phyloP scores from a whole-genome alignment of 768 basidiomycete genomes.

The Lactarius psammicola region DNA sequence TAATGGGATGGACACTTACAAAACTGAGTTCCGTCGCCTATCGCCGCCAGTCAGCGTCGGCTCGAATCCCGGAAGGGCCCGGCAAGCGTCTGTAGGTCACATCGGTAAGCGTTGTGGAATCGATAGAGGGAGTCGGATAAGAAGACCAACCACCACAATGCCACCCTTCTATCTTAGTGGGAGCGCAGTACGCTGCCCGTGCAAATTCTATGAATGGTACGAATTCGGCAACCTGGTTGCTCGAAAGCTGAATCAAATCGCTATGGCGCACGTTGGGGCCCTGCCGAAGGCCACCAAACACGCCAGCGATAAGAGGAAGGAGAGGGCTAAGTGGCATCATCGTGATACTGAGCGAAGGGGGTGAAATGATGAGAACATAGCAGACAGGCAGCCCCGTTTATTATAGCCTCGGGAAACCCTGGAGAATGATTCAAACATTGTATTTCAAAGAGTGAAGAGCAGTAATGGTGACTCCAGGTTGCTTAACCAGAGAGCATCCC shows the following conservation, averaged over 20 bases:
- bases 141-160: conserved; percentile 43
- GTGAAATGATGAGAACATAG: neutral
- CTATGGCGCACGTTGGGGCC: neutral
- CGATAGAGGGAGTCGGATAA: neutral
- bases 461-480: neutral
- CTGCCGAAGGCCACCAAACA: neutral
- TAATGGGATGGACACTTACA: conserved; percentile 37
- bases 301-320: conserved; percentile 1
- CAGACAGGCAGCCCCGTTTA: neutral
- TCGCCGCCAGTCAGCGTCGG: conserved; percentile 48
- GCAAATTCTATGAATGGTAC: conserved; percentile 53
- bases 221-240: conserved; percentile 39
- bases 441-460: neutral
- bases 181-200: conserved; percentile 52
- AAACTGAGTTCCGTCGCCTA: conserved; percentile 45
- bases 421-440: neutral
- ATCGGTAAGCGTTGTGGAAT: conserved; percentile 1
- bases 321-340: neutral
- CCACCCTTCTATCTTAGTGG: conserved; percentile 41
- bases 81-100: conserved; percentile 40
- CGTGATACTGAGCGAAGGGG: neutral
- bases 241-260: conserved; percentile 33
- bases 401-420: neutral
- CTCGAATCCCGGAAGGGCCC: conserved; percentile 43
- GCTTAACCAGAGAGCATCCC: neutral